Evolutionary conservation across 768 basidiomycete genomes (phyloP).

Genomic region (Suillus lakei): DNA sequence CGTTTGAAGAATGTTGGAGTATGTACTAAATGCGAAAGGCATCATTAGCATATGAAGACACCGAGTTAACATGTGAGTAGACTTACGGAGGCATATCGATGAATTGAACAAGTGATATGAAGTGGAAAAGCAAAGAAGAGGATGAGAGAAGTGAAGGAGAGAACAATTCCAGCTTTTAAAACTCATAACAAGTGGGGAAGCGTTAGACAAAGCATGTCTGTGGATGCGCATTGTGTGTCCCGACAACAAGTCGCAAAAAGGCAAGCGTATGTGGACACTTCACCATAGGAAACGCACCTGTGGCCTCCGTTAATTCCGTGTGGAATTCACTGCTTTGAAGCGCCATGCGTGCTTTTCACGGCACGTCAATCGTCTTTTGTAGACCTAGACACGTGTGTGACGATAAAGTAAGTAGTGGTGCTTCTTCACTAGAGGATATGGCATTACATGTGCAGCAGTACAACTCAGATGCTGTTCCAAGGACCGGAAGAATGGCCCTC

Average conservation of each 20-base stretch:
- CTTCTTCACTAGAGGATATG: background rate
- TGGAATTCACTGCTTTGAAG: background rate
- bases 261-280: background rate
- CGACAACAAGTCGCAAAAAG: background rate
- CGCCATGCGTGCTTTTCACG: background rate
- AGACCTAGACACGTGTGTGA: background rate
- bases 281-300: background rate
- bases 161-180: background rate
- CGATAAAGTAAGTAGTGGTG: background rate
- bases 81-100: background rate
- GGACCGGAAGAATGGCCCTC: background rate
- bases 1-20: background rate
- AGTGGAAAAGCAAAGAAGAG: background rate
- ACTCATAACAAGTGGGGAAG: background rate
- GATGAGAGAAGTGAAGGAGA: background rate
- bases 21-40: background rate
- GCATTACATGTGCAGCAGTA: background rate
- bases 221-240: background rate
- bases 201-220: background rate
- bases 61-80: background rate
- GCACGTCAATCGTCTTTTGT: background rate
- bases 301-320: background rate
- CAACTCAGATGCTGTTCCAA: no score
- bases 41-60: background rate
- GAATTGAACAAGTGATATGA: background rate